A percentile compares a stretch with the other conserved stretches of the same genome.
phyloP scores from a whole-genome alignment of 345 rosid genomes.

The Cardamine chenopodiifolia region DNA sequence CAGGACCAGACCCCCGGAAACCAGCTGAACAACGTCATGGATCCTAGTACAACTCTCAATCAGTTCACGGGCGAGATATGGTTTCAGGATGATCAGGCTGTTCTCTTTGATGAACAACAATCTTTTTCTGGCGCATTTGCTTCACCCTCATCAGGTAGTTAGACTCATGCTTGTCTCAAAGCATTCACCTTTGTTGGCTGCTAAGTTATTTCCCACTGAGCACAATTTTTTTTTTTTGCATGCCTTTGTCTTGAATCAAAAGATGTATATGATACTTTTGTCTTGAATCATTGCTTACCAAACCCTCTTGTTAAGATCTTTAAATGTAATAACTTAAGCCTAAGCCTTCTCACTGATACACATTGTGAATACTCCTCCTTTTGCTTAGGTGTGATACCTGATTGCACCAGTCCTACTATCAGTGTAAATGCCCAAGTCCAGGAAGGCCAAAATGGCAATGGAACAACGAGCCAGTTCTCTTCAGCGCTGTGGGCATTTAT shows the following conservation, averaged over 20 bases:
- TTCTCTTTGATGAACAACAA: constrained; percentile 31
- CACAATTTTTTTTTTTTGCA: neutral
- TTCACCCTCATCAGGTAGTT: constrained; percentile 41
- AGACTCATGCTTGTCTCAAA: constrained; percentile 8
- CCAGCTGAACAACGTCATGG: constrained; percentile 32
- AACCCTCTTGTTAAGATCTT: constrained; percentile 3
- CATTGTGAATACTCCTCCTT: constrained; percentile 18
- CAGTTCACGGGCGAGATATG: constrained; percentile 26
- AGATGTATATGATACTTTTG: constrained; percentile 18
- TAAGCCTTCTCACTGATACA: constrained; percentile 31
- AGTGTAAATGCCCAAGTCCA: constrained; percentile 26
- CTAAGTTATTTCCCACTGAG: constrained; percentile 3
- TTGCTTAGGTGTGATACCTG: constrained; percentile 38
- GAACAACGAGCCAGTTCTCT: constrained; percentile 54
- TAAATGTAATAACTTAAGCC: neutral
- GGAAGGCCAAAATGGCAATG: constrained; percentile 29
- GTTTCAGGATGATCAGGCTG: constrained; percentile 32
- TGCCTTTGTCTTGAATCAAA: neutral
- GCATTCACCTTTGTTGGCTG: constrained; percentile 12
- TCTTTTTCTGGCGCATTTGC: constrained; percentile 22
- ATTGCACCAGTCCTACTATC: constrained; percentile 24
- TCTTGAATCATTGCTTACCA: constrained; percentile 8
- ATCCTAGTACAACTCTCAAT: constrained; percentile 32
- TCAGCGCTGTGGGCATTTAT: constrained; percentile 78
- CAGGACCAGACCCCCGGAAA: constrained; percentile 21